A percentile compares a stretch with the other conserved stretches of the same genome.
phyloP scores from a whole-genome alignment of 805 yeast genomes.

The Candida tammaniensis region DNA sequence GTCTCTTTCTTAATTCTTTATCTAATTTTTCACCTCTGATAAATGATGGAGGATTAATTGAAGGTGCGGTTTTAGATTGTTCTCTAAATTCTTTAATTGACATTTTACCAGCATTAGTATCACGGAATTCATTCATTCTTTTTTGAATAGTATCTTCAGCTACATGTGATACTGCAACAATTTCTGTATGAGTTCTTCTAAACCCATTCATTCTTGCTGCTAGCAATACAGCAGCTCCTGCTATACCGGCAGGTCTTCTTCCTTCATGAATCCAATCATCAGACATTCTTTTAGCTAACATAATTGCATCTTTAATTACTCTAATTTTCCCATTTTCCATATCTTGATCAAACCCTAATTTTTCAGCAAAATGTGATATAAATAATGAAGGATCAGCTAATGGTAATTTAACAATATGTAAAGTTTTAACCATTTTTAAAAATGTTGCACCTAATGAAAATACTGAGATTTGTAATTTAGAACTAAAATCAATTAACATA shows the following conservation, averaged over 20 bases:
- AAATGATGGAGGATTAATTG: conserved; percentile 82
- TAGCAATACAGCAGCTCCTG: conserved; percentile 90
- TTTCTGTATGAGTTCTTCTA: conserved; percentile 87
- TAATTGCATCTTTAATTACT: conserved; percentile 84
- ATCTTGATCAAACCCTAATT: conserved; percentile 74
- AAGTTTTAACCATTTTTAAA: conserved; percentile 82
- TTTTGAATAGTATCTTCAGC: conserved; percentile 92
- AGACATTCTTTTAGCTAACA: conserved; percentile 86
- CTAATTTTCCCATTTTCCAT: conserved; percentile 35
- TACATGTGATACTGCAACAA: conserved; percentile 92
- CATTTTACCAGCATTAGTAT: conserved; percentile 69
- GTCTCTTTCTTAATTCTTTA: background rate
- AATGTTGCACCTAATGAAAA: conserved; percentile 96
- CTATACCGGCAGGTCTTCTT: conserved; percentile 96
- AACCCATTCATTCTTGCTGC: conserved; percentile 98
- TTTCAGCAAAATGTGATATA: conserved; percentile 90
- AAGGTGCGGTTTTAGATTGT: conserved; percentile 38
- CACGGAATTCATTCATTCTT: conserved; percentile 82
- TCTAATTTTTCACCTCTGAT: conserved; percentile 42
- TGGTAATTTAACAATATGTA: conserved; percentile 76
- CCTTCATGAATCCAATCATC: conserved; percentile 97
- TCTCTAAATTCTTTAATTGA: conserved; percentile 71
- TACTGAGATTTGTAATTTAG: conserved; percentile 85
- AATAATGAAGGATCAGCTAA: conserved; percentile 92
- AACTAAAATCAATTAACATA: conserved; percentile 93